phyloP scores from a whole-genome alignment of 352 stramenopile species.

The Globisporangium takayamanum region DNA sequence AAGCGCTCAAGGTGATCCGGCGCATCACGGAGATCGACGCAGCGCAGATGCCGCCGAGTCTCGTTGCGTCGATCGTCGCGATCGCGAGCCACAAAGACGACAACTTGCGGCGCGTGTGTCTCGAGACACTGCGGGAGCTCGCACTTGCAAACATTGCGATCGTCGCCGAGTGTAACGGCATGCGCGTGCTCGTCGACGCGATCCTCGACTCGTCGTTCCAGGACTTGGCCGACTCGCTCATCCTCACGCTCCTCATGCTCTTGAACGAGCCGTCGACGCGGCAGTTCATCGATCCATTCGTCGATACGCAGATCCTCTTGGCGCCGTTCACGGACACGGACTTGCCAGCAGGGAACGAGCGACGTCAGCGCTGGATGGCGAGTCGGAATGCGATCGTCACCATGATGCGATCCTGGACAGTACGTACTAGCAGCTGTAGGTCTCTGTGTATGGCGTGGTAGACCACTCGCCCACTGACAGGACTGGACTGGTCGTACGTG shows the following conservation, averaged over 20 bases:
- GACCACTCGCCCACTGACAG: neutral
- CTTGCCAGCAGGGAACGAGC: slow-evolving; percentile 70
- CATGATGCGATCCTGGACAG: slow-evolving; percentile 89
- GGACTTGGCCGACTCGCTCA: slow-evolving; percentile 77
- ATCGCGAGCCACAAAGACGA: slow-evolving; percentile 87
- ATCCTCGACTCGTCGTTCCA: slow-evolving; percentile 87
- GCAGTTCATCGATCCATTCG: slow-evolving; percentile 82
- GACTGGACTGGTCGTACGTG: neutral
- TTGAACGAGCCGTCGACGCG: slow-evolving; percentile 82
- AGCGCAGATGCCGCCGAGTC: slow-evolving; percentile 69
- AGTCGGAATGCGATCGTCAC: slow-evolving; percentile 86
- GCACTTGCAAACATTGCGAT: slow-evolving; percentile 75
- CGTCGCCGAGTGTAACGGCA: slow-evolving; percentile 80
- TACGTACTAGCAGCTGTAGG: slow-evolving; percentile 8
- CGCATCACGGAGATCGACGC: slow-evolving; percentile 84
- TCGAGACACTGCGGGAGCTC: slow-evolving; percentile 82
- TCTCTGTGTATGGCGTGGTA: neutral
- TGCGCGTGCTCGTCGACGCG: slow-evolving; percentile 78
- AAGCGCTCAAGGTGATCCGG: slow-evolving; percentile 83
- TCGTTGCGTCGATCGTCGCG: slow-evolving; percentile 78
- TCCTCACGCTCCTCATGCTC: slow-evolving; percentile 82
- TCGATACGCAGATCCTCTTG: slow-evolving; percentile 81
- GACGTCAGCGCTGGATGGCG: slow-evolving; percentile 84
- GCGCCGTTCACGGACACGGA: slow-evolving; percentile 88
- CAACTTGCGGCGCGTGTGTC: slow-evolving; percentile 80